Evolutionary conservation across 2,329 filamentous ascomycete species (phyloP).

Genomic region (Stagonosporopsis vannaccii): DNA sequence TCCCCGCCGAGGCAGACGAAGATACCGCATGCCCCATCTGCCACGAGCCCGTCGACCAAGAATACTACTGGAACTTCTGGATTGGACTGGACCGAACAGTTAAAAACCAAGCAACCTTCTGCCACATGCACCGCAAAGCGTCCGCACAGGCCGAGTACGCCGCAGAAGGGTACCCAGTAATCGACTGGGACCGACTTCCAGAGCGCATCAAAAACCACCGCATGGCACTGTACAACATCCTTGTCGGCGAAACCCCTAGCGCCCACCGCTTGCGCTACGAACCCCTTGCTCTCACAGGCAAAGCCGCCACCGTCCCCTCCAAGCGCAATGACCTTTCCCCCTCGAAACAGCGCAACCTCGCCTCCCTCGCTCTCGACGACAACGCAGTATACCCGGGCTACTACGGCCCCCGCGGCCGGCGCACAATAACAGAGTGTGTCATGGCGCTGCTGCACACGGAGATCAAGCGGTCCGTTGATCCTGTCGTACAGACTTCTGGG

Average conservation of each 20-base stretch:
- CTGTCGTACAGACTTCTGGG: slow-evolving; percentile 40
- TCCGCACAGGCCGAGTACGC: slow-evolving; percentile 53
- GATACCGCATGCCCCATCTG: slow-evolving; percentile 70
- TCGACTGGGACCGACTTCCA: slow-evolving; percentile 66
- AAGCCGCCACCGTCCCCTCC: slow-evolving; percentile 32
- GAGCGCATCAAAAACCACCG: slow-evolving; percentile 66
- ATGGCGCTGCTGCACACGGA: slow-evolving; percentile 34
- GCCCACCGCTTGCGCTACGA: slow-evolving; percentile 28
- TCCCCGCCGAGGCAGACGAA: slow-evolving; percentile 27
- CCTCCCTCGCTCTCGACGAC: slow-evolving; percentile 29
- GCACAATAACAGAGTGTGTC: slow-evolving; percentile 67
- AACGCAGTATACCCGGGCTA: slow-evolving; percentile 64
- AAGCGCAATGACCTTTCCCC: slow-evolving; percentile 54
- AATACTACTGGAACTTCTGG: slow-evolving; percentile 59
- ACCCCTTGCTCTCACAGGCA: slow-evolving; percentile 34
- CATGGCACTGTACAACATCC: slow-evolving; percentile 63
- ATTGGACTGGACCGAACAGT: slow-evolving; percentile 48
- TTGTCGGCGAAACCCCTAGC: slow-evolving; percentile 57
- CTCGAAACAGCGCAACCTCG: slow-evolving; percentile 46
- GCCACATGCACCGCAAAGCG: slow-evolving; percentile 44
- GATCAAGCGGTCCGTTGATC: slow-evolving; percentile 38
- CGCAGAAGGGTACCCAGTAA: slow-evolving; percentile 50
- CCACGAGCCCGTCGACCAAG: slow-evolving; percentile 63
- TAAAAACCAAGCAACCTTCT: slow-evolving; percentile 59
- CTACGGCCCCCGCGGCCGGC: slow-evolving; percentile 78